Percentiles rank a stretch among this genome's conserved stretches.
These are phyloP conservation scores for Pyrenophora teres DNA, from an alignment of 2,329 filamentous ascomycete species.

Conservation along the genomic window DNA sequence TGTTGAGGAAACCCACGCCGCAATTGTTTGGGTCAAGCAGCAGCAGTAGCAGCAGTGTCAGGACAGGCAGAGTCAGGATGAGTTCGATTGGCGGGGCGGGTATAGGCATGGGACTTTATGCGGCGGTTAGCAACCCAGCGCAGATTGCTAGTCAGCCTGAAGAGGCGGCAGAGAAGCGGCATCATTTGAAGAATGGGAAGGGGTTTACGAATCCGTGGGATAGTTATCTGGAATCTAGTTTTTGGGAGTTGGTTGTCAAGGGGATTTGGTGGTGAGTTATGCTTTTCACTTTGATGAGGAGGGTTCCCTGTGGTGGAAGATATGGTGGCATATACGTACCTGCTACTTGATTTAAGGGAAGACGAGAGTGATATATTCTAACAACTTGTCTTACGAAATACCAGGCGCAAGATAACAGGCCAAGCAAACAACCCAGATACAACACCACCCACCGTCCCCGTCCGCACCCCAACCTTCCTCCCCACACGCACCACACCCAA, in stretches of 20 bases:
- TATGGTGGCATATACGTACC: too few species aligned
- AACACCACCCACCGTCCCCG: constrained; percentile 66
- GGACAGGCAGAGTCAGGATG: constrained; percentile 33
- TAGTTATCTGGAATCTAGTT: constrained; percentile 52
- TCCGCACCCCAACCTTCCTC: constrained; percentile 71
- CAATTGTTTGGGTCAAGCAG: constrained; percentile 21
- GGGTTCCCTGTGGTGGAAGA: too few species aligned
- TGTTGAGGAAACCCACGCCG: background rate
- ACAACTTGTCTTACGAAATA: background rate
- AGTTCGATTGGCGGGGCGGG: constrained; percentile 34
- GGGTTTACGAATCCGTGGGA: constrained; percentile 64
- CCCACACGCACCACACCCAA: constrained; percentile 61
- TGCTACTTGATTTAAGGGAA: too few species aligned
- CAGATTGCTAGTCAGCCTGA: constrained; percentile 50
- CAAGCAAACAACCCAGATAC: constrained; percentile 63
- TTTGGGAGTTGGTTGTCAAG: constrained; percentile 40
- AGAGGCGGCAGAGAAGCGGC: constrained; percentile 52
- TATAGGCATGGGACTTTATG: constrained; percentile 43
- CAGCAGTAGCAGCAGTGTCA: background rate
- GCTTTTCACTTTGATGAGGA: background rate
- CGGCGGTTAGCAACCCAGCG: constrained; percentile 49
- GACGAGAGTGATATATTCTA: too few species aligned
- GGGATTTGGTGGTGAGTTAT: constrained; percentile 47
- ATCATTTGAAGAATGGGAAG: constrained; percentile 59
- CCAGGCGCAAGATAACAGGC: constrained; percentile 56